Conservation (phyloP, 2,329 filamentous ascomycete species). For the Ophiobolus disseminans region DNA sequence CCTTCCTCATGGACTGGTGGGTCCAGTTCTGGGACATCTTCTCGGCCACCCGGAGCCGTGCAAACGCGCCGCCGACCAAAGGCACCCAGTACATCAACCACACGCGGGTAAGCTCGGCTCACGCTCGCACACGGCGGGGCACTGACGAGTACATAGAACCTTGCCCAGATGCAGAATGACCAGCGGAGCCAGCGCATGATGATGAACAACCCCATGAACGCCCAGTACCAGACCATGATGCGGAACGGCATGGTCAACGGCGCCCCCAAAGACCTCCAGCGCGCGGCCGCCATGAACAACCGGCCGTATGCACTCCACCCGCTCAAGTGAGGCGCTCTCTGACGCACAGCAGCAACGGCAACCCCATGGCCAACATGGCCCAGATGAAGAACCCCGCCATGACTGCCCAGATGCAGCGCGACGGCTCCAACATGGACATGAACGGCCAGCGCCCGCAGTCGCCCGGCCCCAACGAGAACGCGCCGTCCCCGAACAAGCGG, state of each 20-base stretch:
- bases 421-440: constrained; percentile 85
- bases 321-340: constrained; percentile 5
- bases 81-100: constrained; percentile 77
- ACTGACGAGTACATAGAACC: constrained; percentile 57
- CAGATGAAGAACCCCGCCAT: constrained; percentile 61
- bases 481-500: constrained; percentile 90
- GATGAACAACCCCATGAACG: constrained; percentile 64
- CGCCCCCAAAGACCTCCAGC: constrained; percentile 68
- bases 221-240: constrained; percentile 67
- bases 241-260: constrained; percentile 66
- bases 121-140: neutral
- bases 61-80: constrained; percentile 44
- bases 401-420: constrained; percentile 80
- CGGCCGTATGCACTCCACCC: constrained; percentile 64
- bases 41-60: constrained; percentile 73
- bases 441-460: constrained; percentile 79
- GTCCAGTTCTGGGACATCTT: constrained; percentile 97
- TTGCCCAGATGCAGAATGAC: constrained; percentile 75
- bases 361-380: constrained; percentile 70
- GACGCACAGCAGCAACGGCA: constrained; percentile 30
- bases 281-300: constrained; percentile 80
- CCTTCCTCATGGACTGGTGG: constrained; percentile 98
- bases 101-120: constrained; percentile 72
- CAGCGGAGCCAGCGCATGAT: constrained; percentile 72
- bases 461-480: constrained; percentile 82